Evolutionary conservation across 192 early-diverging fungal genomes (phyloP), one percentile per base, ranked within the genome.

Genomic region (Umbelopsis sp.): DNA sequence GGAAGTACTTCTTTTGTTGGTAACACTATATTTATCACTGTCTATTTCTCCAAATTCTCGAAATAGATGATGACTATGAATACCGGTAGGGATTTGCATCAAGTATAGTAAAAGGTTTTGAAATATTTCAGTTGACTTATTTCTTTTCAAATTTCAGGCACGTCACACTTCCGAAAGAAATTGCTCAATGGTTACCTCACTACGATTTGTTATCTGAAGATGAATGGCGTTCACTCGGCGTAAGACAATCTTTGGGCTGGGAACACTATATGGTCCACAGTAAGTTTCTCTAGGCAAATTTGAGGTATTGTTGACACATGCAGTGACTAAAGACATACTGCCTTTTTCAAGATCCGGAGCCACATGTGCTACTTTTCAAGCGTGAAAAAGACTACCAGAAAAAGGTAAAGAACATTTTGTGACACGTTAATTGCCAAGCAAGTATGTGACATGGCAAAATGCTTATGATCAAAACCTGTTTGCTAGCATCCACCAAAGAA

Each of bases 251-350:
- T n/a, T 48, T 69, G 25, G 81, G 83, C 8, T 85, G 83, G 81
- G 83, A 78, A 44, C 81, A 82, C 52, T 85, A 85, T 70, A 81
- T 83, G 80, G 73, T 85, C 64, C 83, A 82, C 23, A 66, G 80
- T 82, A 70, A 67, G 75, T 46, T 18, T 7, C 8, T 45, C 4
- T 46, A 2, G 5, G 66, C 20, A 67, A 67, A 18, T 30, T 46
- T n/a, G 35, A 21, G 18, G 20, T 22, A 6, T 70, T 18, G 13
- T 3, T 66, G 44, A 6, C 44, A 21, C 47, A 46, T 33, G n/a
- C 33, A 50, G 33, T 48, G 1, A 46, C 50, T 53, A 46, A 20
- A 12, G 65, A 9, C 15, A 21, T 47, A 27, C 13, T 65, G 58
- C 21, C 21, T 25, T 8, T 37, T 66, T 23, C 1, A 76, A 80